Evolutionary conservation across 1,139 yeast species (phyloP).

Genomic region (Spathaspora jeffriesii): DNA sequence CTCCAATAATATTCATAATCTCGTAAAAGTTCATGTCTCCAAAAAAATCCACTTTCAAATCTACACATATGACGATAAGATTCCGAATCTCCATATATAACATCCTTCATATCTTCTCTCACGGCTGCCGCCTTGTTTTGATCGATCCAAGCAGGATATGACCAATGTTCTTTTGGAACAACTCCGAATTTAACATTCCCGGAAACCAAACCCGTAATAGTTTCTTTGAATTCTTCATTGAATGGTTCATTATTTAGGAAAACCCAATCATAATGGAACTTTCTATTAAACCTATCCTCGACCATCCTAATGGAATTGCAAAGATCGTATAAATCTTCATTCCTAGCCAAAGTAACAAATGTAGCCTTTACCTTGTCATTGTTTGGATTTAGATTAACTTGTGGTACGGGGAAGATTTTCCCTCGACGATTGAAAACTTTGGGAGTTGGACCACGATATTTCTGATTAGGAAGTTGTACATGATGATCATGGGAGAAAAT

Average conservation of each 20-base stretch:
- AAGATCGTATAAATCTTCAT: constrained; percentile 64
- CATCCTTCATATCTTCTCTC: constrained; percentile 50
- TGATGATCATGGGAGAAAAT: constrained; percentile 35
- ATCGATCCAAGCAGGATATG: constrained; percentile 73
- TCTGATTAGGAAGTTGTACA: too few relatives aligned
- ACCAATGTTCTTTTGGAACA: constrained; percentile 70
- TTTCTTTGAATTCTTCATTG: constrained; percentile 53
- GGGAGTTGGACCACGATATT: constrained; percentile 7
- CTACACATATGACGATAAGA: constrained; percentile 81
- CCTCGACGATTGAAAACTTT: constrained; percentile 5
- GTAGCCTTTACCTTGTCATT: constrained; percentile 55
- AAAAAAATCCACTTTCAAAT: constrained; percentile 69
- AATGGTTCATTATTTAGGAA: constrained; percentile 70
- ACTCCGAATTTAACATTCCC: constrained; percentile 65
- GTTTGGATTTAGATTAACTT: constrained; percentile 11
- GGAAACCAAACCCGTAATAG: constrained; percentile 48
- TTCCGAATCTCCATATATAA: constrained; percentile 64
- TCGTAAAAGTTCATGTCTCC: constrained; percentile 50
- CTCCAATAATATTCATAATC: constrained; percentile 72
- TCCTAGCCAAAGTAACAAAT: constrained; percentile 60
- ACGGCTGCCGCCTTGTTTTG: constrained; percentile 50
- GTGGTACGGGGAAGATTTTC: constrained; percentile 9
- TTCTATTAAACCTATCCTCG: constrained; percentile 71
- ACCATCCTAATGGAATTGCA: constrained; percentile 64
- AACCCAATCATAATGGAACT: constrained; percentile 78